A percentile compares a stretch with the other conserved stretches of the same genome.
These are phyloP conservation scores for Elongisporangium prolatum DNA, from an alignment of 352 stramenopile species.

Conservation along the genomic window DNA sequence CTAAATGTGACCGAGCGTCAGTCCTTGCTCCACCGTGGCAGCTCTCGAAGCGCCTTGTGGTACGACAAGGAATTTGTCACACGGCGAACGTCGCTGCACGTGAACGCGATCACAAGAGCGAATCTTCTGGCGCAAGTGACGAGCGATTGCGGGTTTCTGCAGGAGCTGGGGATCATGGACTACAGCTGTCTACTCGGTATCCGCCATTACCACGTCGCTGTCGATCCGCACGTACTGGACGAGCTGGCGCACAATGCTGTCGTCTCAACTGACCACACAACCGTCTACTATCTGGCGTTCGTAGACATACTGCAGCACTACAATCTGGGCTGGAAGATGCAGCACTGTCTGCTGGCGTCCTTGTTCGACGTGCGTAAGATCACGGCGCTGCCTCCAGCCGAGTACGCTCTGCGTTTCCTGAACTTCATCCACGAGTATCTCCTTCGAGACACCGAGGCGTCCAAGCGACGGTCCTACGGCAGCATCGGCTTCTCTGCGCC, in stretches of 20 bases:
- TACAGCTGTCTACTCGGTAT: conserved; percentile 84
- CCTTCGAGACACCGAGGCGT: conserved; percentile 51
- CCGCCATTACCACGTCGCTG: conserved; percentile 39
- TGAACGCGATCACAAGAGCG: conserved; percentile 66
- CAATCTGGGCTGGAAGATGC: conserved; percentile 81
- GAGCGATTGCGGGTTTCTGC: conserved; percentile 78
- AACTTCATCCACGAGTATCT: conserved; percentile 85
- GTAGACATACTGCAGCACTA: conserved; percentile 86
- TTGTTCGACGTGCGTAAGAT: conserved; percentile 75
- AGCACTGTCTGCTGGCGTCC: conserved; percentile 66
- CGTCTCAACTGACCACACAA: conserved; percentile 60
- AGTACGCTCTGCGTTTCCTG: conserved; percentile 84
- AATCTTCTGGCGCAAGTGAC: conserved; percentile 79
- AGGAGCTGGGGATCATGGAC: conserved; percentile 86
- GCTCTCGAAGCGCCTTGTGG: conserved; percentile 52
- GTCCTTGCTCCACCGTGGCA: conserved; percentile 45
- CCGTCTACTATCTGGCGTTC: conserved; percentile 82
- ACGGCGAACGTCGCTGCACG: conserved; percentile 52
- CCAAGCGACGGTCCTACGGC: conserved; percentile 63
- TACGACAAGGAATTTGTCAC: conserved; percentile 82
- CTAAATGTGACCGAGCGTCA: conserved; percentile 33
- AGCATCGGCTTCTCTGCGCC: conserved; percentile 47
- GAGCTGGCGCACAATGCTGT: conserved; percentile 73
- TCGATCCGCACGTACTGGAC: conserved; percentile 45
- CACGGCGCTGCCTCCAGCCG: conserved; percentile 71